Conservation (phyloP, 192 early-diverging fungal species). For the Podila clonocystis region DNA sequence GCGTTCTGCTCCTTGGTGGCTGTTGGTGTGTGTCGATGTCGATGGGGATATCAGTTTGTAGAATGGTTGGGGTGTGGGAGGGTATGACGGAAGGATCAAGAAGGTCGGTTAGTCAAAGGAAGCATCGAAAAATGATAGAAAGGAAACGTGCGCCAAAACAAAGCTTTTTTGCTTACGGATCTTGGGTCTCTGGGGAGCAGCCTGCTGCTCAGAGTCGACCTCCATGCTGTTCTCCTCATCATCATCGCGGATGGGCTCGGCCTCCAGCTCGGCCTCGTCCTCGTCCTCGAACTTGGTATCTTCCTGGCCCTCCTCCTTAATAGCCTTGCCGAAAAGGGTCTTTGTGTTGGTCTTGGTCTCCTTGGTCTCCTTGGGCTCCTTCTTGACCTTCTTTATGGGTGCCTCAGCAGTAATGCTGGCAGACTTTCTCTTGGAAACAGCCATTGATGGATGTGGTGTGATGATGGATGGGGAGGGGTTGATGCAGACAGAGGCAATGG, state of each 20-base stretch:
- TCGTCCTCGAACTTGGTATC: conserved; percentile 18
- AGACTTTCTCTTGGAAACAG: conserved; percentile 49
- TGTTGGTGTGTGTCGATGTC: conserved; percentile 4
- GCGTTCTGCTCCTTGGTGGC: conserved; percentile 60
- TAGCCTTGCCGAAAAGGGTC: conserved; percentile 41
- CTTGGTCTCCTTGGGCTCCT: neutral
- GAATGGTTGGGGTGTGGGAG: neutral
- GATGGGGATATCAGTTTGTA: neutral
- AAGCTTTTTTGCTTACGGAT: conserved; percentile 11
- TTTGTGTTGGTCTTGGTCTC: conserved; percentile 27
- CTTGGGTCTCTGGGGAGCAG: conserved; percentile 39
- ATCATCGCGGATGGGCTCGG: conserved; percentile 44
- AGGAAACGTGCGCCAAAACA: neutral
- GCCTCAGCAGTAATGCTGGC: conserved; percentile 37
- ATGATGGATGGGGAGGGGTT: neutral
- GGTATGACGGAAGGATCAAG: neutral
- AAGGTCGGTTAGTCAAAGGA: neutral
- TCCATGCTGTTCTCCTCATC: conserved; percentile 49
- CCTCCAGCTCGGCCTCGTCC: conserved; percentile 40
- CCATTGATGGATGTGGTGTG: conserved; percentile 15
- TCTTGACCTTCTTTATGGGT: conserved; percentile 49
- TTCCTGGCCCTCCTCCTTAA: conserved; percentile 26
- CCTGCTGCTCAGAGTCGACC: conserved; percentile 27
- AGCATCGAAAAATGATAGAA: neutral
- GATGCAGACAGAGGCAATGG: conserved; percentile 4